A percentile compares a stretch with the other conserved stretches of the same genome.
phyloP scores from a whole-genome alignment of 202 grass and related monocot genomes.

The Schoenoplectus triqueter region DNA sequence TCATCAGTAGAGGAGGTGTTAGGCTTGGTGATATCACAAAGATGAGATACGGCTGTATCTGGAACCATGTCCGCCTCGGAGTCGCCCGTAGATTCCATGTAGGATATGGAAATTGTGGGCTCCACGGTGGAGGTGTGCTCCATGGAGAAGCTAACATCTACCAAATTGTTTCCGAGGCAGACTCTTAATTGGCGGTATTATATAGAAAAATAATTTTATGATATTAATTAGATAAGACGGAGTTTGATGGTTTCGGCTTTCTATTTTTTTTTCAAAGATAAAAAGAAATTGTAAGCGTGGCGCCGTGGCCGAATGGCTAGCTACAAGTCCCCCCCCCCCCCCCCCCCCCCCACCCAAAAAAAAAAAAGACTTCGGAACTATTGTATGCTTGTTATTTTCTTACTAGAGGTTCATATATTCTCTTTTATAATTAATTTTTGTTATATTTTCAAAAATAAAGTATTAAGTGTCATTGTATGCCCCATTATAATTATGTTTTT shows the following conservation, averaged over 20 bases:
- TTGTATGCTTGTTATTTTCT: too few species aligned
- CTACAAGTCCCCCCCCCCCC: neutral
- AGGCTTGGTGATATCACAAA: neutral
- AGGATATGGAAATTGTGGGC: neutral
- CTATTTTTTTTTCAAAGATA: neutral
- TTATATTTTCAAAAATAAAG: too few species aligned
- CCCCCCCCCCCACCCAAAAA: too few species aligned
- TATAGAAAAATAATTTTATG: neutral
- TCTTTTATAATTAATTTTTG: too few species aligned
- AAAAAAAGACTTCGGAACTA: too few species aligned
- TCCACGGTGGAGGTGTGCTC: neutral
- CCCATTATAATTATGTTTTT: too few species aligned
- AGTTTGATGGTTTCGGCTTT: neutral
- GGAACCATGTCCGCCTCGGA: constrained; percentile 38
- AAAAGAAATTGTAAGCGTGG: neutral
- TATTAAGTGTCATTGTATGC: too few species aligned
- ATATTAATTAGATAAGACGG: neutral
- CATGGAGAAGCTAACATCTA: neutral
- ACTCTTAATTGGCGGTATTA: neutral
- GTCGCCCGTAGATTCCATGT: constrained; percentile 44
- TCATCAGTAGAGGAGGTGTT: neutral
- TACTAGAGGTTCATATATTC: too few species aligned
- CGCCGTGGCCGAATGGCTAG: neutral
- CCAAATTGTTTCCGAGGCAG: neutral
- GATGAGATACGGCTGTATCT: neutral